Conservation (phyloP, 2,329 filamentous ascomycete genomes). For the Ophiostoma himal-ulmi region DNA sequence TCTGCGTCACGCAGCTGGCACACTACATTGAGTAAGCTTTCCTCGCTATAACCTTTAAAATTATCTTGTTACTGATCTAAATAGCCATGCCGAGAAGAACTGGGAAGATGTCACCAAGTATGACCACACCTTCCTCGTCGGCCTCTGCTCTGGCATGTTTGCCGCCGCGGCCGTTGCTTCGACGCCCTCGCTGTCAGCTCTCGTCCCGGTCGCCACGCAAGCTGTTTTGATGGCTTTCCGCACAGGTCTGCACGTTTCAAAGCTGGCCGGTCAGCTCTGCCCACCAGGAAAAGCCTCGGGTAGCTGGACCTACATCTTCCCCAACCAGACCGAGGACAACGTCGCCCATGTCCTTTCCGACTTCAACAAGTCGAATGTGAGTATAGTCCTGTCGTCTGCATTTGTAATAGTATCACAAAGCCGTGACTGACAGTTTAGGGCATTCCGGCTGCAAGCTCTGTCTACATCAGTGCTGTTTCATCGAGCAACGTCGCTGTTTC, state of each 20-base stretch:
- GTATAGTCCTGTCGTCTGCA: conserved; percentile 22
- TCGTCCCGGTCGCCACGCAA: conserved; percentile 58
- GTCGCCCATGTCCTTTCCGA: conserved; percentile 46
- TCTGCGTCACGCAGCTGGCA: conserved; percentile 59
- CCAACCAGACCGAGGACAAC: conserved; percentile 48
- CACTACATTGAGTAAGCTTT: conserved; percentile 61
- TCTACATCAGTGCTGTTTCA: conserved; percentile 51
- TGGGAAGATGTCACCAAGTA: conserved; percentile 47
- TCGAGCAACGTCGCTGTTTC: conserved; percentile 48
- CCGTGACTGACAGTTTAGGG: conserved; percentile 30
- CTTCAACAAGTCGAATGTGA: conserved; percentile 54
- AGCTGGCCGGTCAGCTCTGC: conserved; percentile 43
- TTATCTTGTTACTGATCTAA: conserved; percentile 30
- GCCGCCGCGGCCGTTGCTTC: conserved; percentile 63
- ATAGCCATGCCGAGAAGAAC: conserved; percentile 49
- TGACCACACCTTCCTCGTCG: conserved; percentile 51
- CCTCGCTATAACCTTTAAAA: not conserved
- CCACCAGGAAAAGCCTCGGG: conserved; percentile 42
- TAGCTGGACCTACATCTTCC: conserved; percentile 62
- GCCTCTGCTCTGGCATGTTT: conserved; percentile 63
- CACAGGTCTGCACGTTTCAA: conserved; percentile 51
- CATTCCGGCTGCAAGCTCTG: conserved; percentile 41
- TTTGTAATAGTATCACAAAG: not conserved
- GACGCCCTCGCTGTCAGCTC: conserved; percentile 54
- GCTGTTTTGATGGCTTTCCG: conserved; percentile 62